Conservation (phyloP, 1,284 basidiomycete genomes). For the Sporisorium scitamineum region DNA sequence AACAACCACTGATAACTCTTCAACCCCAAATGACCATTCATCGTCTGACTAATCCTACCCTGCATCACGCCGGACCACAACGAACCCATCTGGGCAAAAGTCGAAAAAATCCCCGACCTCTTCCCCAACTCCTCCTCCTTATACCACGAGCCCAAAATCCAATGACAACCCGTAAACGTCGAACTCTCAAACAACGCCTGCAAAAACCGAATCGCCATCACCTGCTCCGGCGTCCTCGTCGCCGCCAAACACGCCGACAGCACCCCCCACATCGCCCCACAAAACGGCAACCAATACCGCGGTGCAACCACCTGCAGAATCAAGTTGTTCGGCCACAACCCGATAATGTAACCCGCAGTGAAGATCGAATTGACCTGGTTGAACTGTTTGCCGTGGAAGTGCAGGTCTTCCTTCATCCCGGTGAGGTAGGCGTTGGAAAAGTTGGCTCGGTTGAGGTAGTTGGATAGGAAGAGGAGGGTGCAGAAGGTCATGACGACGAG, state of each 20-base stretch:
- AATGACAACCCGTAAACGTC: constrained; percentile 71
- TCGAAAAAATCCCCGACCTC: constrained; percentile 79
- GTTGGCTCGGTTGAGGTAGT: constrained; percentile 56
- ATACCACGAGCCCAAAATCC: constrained; percentile 82
- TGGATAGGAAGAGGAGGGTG: constrained; percentile 43
- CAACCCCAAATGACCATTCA: constrained; percentile 75
- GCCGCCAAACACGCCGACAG: constrained; percentile 47
- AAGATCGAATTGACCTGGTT: constrained; percentile 73
- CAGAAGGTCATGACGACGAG: constrained; percentile 54
- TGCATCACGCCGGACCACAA: constrained; percentile 79
- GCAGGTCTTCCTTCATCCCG: constrained; percentile 82
- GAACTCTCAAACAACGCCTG: constrained; percentile 80
- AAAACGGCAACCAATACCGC: constrained; percentile 53
- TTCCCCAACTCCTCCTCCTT: constrained; percentile 78
- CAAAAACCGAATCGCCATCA: constrained; percentile 80
- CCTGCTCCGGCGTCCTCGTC: constrained; percentile 69
- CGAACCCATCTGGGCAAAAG: constrained; percentile 75
- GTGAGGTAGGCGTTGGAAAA: constrained; percentile 75
- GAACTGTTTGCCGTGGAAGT: constrained; percentile 78
- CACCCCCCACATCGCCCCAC: constrained; percentile 59
- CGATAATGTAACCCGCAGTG: constrained; percentile 66
- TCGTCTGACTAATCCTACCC: constrained; percentile 75
- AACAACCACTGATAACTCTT: constrained; percentile 81
- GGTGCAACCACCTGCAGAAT: constrained; percentile 63
- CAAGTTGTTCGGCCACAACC: constrained; percentile 63